Evolutionary conservation across 2,329 filamentous ascomycete genomes (phyloP), one percentile per base, ranked within the genome.

Genomic region (Penicillium sp.): DNA sequence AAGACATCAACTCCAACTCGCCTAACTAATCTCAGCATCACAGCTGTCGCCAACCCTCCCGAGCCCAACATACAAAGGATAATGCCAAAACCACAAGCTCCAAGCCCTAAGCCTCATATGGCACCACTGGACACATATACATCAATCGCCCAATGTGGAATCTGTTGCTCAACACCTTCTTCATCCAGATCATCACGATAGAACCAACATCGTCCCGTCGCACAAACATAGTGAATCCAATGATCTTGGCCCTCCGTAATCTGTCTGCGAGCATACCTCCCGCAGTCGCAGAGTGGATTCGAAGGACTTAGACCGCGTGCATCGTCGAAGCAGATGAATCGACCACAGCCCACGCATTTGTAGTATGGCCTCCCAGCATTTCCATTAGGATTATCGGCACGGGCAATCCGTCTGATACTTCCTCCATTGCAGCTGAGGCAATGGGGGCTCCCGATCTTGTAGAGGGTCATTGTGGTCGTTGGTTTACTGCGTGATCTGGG

Each of bases 171-270:
- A 9, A 10, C 16, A 22, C 45, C 52, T 13, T 33, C 19, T 1
- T 1, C 18, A 16, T 41, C 30, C 25, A 22, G 10, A 1, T 37
- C 29, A 4, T 37, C 9, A 11, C 25, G 16, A 31, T 53, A 46
- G 42, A 49, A 55, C 3, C 19, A 1, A 34, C 50, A 55, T 12
- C 8, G 3, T 10, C 50, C 46, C n/a, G 18, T 27, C 16, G 25
- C 27, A 19, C 53, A 55, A 27, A 50, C 50, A 50, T 46, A 55
- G 25, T 53, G 50, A 37, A 47, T 22, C 11, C 41, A 41, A 33
- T 47, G 25, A 2, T 31, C 39, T 13, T 38, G 16, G n/a, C 19
- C 27, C 13, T 46, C 41, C 11, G 14, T 9, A 1, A 41, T 29
- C 31, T 50, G 53, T 27, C 39, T 40, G 28, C 53, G 34, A 38